Evolutionary conservation across 2,329 filamentous ascomycete species (phyloP).

Genomic region (Claviceps maximensis): DNA sequence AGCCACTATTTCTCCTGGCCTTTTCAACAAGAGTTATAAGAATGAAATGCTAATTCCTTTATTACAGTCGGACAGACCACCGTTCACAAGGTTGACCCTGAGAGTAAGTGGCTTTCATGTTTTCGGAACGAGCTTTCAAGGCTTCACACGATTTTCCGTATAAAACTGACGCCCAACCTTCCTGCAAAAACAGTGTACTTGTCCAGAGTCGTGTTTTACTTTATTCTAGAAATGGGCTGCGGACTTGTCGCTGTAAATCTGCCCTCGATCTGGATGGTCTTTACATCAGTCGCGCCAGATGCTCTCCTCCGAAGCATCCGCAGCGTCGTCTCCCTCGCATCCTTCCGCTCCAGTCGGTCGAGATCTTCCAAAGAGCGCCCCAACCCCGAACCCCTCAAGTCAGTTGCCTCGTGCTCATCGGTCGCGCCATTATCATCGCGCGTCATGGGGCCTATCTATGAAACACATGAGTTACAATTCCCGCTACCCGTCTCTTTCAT

Average conservation of each 20-base stretch:
- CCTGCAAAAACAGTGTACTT: not conserved
- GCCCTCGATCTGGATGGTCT: slow-evolving; percentile 8
- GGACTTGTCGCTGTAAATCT: slow-evolving; percentile 6
- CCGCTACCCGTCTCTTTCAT: not conserved
- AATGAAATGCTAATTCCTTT: not conserved
- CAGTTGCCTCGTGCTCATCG: not conserved
- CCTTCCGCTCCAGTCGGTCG: not conserved
- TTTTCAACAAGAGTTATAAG: no score
- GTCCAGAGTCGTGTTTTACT: slow-evolving; percentile 5
- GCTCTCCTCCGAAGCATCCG: slow-evolving; percentile 6
- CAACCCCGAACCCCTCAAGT: not conserved
- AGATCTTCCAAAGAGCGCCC: not conserved
- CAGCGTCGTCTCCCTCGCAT: slow-evolving; percentile 7
- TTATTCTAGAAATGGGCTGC: slow-evolving; percentile 6
- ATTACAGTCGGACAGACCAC: not conserved
- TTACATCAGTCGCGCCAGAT: slow-evolving; percentile 5
- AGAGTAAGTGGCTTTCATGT: not conserved
- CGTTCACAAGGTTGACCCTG: not conserved
- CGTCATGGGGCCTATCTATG: not conserved
- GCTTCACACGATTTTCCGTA: not conserved
- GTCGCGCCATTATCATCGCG: not conserved
- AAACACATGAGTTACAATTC: not conserved
- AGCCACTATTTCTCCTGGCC: not conserved
- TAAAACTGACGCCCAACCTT: no score
- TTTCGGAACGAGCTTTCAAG: not conserved